These are phyloP conservation scores for Phytophthora europaea DNA, from an alignment of 352 stramenopile genomes.

Conservation along the genomic window DNA sequence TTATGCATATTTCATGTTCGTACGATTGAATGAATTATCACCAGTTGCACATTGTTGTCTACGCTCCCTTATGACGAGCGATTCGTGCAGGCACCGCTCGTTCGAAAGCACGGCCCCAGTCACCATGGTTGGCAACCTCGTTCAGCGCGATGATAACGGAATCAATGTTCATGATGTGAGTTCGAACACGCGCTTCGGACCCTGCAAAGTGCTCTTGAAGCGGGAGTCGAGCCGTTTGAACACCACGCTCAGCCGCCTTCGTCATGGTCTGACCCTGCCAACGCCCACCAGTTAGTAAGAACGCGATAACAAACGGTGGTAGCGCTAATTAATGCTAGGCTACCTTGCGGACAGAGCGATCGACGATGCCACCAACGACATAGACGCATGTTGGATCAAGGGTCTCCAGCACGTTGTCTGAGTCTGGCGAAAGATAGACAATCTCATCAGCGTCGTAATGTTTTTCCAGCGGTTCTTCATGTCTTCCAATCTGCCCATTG, in stretches of 20 bases:
- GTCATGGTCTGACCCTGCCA: slow-evolving; percentile 54
- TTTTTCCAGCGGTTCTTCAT: slow-evolving; percentile 58
- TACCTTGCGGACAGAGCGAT: slow-evolving; percentile 77
- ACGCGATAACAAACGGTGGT: not conserved
- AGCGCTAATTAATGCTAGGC: not conserved
- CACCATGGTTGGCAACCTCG: slow-evolving; percentile 71
- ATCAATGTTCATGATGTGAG: slow-evolving; percentile 85
- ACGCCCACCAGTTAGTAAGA: not conserved
- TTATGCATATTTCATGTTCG: slow-evolving; percentile 30
- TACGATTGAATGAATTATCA: slow-evolving; percentile 15
- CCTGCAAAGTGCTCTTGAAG: slow-evolving; percentile 67
- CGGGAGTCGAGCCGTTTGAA: slow-evolving; percentile 62
- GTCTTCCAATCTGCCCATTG: slow-evolving; percentile 38
- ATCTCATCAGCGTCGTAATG: slow-evolving; percentile 63
- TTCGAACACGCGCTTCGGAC: slow-evolving; percentile 41
- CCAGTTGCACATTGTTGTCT: slow-evolving; percentile 6
- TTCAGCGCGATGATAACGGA: slow-evolving; percentile 79
- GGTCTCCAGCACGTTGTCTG: slow-evolving; percentile 63
- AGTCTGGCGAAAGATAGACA: slow-evolving; percentile 89
- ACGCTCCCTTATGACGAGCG: slow-evolving; percentile 18
- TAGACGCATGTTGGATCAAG: slow-evolving; percentile 71
- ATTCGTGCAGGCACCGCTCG: slow-evolving; percentile 67
- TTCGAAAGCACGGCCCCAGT: slow-evolving; percentile 76
- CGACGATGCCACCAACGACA: slow-evolving; percentile 87
- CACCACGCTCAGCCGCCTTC: slow-evolving; percentile 44